Conservation (phyloP, 225 moss, liverwort and hornwort genomes). For the Climacium dendroides region DNA sequence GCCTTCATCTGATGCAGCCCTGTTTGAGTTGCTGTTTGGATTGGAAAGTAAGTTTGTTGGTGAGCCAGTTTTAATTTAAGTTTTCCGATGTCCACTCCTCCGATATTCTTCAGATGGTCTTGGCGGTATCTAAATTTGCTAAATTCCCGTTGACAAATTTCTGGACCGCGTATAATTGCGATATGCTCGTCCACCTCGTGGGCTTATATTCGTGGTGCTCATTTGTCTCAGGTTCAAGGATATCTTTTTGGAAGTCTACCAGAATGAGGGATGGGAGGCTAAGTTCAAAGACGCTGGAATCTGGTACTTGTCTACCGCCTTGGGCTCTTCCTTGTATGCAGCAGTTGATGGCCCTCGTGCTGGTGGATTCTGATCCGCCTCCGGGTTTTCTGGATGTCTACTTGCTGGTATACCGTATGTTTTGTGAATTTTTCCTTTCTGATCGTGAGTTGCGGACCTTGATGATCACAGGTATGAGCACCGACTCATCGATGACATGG, state of each 20-base stretch:
- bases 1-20: background rate
- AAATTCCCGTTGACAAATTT: background rate
- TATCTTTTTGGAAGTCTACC: constrained; percentile 70
- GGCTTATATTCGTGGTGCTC: background rate
- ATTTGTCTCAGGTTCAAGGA: constrained; percentile 72
- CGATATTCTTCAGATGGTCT: no score
- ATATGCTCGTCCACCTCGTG: background rate
- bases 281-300: constrained; percentile 90
- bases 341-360: background rate
- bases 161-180: background rate
- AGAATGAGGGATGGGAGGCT: constrained; percentile 40
- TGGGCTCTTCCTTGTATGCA: background rate
- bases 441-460: background rate
- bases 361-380: background rate
- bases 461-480: constrained; percentile 64
- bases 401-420: background rate
- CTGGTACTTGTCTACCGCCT: constrained; percentile 26
- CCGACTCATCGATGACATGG: constrained; percentile 97
- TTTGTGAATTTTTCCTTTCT: background rate
- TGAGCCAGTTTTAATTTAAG: background rate
- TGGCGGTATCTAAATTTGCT: background rate
- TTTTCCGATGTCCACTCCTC: background rate
- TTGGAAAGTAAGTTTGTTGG: background rate
- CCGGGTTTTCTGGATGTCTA: background rate
- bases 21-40: background rate